phyloP scores from a whole-genome alignment of 257 asterid genomes.

The Asclepias syriaca region DNA sequence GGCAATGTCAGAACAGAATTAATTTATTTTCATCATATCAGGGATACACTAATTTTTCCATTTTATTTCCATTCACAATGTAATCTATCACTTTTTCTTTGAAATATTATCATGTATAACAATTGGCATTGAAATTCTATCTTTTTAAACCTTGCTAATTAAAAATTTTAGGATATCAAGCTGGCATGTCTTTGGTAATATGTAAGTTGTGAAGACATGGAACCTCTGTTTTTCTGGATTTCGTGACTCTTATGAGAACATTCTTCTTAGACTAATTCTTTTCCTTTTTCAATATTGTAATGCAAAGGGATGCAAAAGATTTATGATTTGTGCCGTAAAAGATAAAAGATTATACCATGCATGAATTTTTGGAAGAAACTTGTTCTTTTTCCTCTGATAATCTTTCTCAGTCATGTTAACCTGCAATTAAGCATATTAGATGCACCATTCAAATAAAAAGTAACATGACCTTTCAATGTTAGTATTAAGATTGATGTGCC shows the following conservation, averaged over 20 bases:
- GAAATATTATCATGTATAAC: too few species aligned
- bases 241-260: not conserved
- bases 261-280: not conserved
- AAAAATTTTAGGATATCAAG: not conserved
- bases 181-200: not conserved
- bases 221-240: not conserved
- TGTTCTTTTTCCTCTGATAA: conserved; percentile 94
- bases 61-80: not conserved
- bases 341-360: conserved; percentile 62
- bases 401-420: conserved; percentile 99
- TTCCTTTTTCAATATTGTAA: not conserved
- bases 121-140: not conserved
- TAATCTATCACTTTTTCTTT: not conserved
- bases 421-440: conserved; percentile 34
- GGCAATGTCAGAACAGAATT: not conserved
- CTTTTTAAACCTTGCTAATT: not conserved
- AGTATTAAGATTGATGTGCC: not conserved
- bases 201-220: not conserved
- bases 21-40: not conserved
- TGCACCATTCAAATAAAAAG: not conserved
- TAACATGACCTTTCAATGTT: not conserved
- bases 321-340: not conserved
- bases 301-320: not conserved
- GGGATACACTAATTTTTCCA: not conserved
- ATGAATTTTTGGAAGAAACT: conserved; percentile 98